These are phyloP conservation scores for Anastatica hierochuntica DNA, from an alignment of 345 rosid genomes.

Conservation along the genomic window DNA sequence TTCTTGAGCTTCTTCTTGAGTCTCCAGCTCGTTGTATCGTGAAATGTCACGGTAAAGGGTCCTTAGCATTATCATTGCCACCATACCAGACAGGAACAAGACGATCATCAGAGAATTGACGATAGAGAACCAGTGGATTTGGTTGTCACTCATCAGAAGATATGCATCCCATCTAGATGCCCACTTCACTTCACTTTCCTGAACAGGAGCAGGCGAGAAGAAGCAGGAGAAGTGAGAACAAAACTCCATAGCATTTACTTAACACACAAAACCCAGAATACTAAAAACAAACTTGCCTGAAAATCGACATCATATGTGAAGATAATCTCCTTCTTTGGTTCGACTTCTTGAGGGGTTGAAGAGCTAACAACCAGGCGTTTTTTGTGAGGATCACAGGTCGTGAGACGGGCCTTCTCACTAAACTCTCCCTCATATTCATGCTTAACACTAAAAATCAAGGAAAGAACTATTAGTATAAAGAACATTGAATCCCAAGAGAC, in stretches of 20 bases:
- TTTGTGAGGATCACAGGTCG: conserved; percentile 77
- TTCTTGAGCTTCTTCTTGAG: conserved; percentile 83
- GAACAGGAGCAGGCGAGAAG: conserved; percentile 9
- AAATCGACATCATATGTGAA: conserved; percentile 89
- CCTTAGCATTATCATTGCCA: conserved; percentile 74
- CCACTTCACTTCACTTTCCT: conserved; percentile 84
- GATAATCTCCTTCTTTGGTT: conserved; percentile 60
- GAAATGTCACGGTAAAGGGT: conserved; percentile 80
- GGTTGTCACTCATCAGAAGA: conserved; percentile 70
- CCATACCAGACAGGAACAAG: conserved; percentile 78
- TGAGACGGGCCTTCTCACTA: conserved; percentile 59
- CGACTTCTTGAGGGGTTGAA: conserved; percentile 85
- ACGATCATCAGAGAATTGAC: conserved; percentile 78
- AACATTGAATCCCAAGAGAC: neutral
- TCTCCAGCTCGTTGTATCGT: conserved; percentile 70
- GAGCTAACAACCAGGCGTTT: conserved; percentile 69
- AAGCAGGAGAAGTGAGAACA: conserved; percentile 9
- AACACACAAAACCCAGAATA: neutral
- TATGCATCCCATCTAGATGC: conserved; percentile 89
- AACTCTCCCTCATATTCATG: conserved; percentile 79
- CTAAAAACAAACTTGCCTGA: conserved; percentile 38
- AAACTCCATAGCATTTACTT: neutral
- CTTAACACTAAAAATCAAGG: conserved; percentile 42
- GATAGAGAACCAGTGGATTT: conserved; percentile 78
- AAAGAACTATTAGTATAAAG: neutral